Conservation (phyloP, 2,329 filamentous ascomycete species). For the Stagonosporopsis cucurbitacearum region DNA sequence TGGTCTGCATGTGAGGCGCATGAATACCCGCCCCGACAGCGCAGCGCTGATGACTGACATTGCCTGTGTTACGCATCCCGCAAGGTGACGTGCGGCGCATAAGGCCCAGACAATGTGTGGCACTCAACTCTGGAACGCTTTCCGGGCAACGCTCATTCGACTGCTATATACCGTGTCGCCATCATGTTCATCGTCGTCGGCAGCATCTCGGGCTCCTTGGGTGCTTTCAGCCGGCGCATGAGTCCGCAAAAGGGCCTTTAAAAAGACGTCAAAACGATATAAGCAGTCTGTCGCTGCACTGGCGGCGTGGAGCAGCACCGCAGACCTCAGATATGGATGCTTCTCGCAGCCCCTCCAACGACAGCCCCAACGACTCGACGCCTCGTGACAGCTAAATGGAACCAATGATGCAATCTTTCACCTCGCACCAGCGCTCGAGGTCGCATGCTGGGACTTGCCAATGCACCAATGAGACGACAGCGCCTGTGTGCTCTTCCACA, state of each 20-base stretch:
- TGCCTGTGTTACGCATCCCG: not conserved
- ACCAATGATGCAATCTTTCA: slow-evolving; percentile 20
- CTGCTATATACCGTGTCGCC: slow-evolving; percentile 21
- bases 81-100: slow-evolving; percentile 25
- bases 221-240: slow-evolving; percentile 23
- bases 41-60: not conserved
- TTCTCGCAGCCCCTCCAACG: not conserved
- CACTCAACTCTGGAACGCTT: slow-evolving; percentile 16
- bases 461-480: slow-evolving; percentile 18
- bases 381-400: slow-evolving; percentile 24
- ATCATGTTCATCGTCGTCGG: slow-evolving; percentile 26
- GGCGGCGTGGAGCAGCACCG: not conserved
- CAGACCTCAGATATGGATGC: not conserved
- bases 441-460: slow-evolving; percentile 10
- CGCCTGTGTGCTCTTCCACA: slow-evolving; percentile 20
- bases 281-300: slow-evolving; percentile 31
- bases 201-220: slow-evolving; percentile 33
- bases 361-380: slow-evolving; percentile 11
- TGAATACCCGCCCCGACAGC: not conserved
- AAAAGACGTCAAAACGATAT: slow-evolving; percentile 30
- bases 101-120: slow-evolving; percentile 14
- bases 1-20: not conserved
- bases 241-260: slow-evolving; percentile 48
- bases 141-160: slow-evolving; percentile 33
- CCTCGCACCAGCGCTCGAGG: slow-evolving; percentile 23